Evolutionary conservation across 192 early-diverging fungal genomes (phyloP), one percentile per base, ranked within the genome.

Genomic region (Coemansia sp.): DNA sequence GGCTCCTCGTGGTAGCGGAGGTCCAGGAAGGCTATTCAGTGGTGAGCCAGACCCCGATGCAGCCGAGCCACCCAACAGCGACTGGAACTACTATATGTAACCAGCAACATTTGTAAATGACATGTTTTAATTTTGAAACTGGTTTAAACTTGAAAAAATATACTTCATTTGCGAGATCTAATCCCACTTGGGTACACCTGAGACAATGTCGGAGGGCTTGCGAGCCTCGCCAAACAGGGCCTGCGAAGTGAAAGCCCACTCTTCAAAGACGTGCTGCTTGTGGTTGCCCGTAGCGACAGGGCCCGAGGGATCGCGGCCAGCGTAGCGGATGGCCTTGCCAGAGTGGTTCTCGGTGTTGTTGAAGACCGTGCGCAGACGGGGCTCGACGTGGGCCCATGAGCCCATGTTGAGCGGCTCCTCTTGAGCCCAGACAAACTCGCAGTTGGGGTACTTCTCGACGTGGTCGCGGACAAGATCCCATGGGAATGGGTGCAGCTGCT

Each of bases 331-430:
- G 54, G 88, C 85, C 76, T 87, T 86, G 65, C 77, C 80, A 13
- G 59, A 67, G 85, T 94, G 89, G 85, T 89, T 79, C 66, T 89
- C 72, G 44, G 95, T 92, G 68, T 94, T 71, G 68, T 89, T 87
- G 49, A 95, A 79, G 41, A 91, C 86, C 22, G 96, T 97, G 73
- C 89, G 87, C 72, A 99, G 87, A 36, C 97, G 88, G 16, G 95
- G 95, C 66, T 89, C 89, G 34, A 97, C 92, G 77, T 94, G 94
- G 7, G 85, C 76, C 95, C 95, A 99, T 40, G 91, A 89, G 73
- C 97, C 96, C 87, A 91, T 90, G 86, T 99, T 99, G 75, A 95
- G 86, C 12, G 93, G 91, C 84, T 99, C 97, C 85, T 99, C 97
- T 85, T 99, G 97, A 43, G 87, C 90, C 93, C 94, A 99, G 27